phyloP scores from a whole-genome alignment of 2,329 filamentous ascomycete species.

The Emmonsiellopsis sp. region DNA sequence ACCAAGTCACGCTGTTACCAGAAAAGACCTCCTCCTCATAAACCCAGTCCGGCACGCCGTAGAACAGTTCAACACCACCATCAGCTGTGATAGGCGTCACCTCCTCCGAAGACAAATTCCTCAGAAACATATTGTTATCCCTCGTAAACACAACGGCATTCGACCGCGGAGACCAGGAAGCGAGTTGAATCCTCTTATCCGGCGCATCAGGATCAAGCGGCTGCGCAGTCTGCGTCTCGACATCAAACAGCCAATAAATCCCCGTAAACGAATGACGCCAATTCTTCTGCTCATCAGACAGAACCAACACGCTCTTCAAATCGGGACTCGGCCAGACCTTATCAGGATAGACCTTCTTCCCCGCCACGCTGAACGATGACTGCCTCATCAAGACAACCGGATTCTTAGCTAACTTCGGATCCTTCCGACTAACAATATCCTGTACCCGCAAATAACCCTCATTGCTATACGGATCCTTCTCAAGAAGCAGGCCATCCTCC shows the following conservation, averaged over 20 bases:
- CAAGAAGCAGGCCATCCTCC: slow-evolving; percentile 71
- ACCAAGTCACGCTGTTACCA: slow-evolving; percentile 82
- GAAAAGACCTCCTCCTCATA: slow-evolving; percentile 81
- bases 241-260: slow-evolving; percentile 86
- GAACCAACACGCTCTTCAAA: slow-evolving; percentile 76
- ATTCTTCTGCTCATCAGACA: slow-evolving; percentile 61
- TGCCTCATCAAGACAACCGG: slow-evolving; percentile 68
- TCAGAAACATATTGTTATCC: slow-evolving; percentile 82
- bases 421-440: slow-evolving; percentile 59
- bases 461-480: slow-evolving; percentile 45
- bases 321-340: slow-evolving; percentile 69
- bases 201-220: slow-evolving; percentile 64
- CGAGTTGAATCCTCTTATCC: slow-evolving; percentile 64
- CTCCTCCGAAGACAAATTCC: slow-evolving; percentile 51
- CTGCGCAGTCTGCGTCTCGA: slow-evolving; percentile 65
- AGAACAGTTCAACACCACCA: slow-evolving; percentile 81
- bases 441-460: slow-evolving; percentile 69
- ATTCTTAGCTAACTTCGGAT: slow-evolving; percentile 28
- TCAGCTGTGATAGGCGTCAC: slow-evolving; percentile 72
- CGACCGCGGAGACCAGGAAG: slow-evolving; percentile 79
- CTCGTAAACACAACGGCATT: slow-evolving; percentile 82
- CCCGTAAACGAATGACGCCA: slow-evolving; percentile 88
- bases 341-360: slow-evolving; percentile 45
- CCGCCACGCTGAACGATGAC: slow-evolving; percentile 51
- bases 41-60: slow-evolving; percentile 95